Base-by-base conservation (phyloP, 2,329 filamentous ascomycete genomes). In the Alternaria tenuissima region DNA sequence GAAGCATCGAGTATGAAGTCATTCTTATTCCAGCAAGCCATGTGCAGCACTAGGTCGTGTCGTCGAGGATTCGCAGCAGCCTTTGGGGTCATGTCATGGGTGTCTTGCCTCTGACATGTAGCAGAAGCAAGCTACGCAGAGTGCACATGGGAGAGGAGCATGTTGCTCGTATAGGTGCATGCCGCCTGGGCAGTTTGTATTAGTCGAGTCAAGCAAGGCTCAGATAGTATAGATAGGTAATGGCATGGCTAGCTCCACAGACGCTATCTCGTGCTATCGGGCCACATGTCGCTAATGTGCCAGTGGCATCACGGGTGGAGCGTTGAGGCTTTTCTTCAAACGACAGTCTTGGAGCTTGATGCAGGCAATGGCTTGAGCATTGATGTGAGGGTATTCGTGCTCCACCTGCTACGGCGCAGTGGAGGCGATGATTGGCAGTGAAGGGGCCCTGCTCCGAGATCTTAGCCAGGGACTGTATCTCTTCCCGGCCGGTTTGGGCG, bases 321-420 rank as follows among this genome's bases (percentile, higher is more conserved):
- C 63, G 56, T 55, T 68, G 67, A 62, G 67, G 49, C 59, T 63
- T 69, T 68, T 64, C 65, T 53, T 70, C 67, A 68, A 67, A 70
- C 69, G 38, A 56, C 61, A 55, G 64, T 54, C 53, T 48, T 38
- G 56, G 47, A 52, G 59, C 53, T 57, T 61, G 59, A 65, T 41
- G 56, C 61, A 62, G 62, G 59, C 59, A 53, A 51, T 59, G 63
- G 62, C 62, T 64, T 68, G 63, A 58, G 59, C 59, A 64, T 55
- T 38, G 39, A 60, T 52, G 57, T 65, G 64, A 68, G 60, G 63
- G 52, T 34, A 60, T 52, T 61, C 46, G 60, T 49, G 61, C 52
- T 57, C 65, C 63, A 68, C 65, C 57, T 22, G 51, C 57, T 26
- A 61, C 57, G 62, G 60, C 48, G 55, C 36, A 46, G 61, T 59